phyloP scores from a whole-genome alignment of 306 rosid genomes.

The Citrullus mucosospermus region DNA sequence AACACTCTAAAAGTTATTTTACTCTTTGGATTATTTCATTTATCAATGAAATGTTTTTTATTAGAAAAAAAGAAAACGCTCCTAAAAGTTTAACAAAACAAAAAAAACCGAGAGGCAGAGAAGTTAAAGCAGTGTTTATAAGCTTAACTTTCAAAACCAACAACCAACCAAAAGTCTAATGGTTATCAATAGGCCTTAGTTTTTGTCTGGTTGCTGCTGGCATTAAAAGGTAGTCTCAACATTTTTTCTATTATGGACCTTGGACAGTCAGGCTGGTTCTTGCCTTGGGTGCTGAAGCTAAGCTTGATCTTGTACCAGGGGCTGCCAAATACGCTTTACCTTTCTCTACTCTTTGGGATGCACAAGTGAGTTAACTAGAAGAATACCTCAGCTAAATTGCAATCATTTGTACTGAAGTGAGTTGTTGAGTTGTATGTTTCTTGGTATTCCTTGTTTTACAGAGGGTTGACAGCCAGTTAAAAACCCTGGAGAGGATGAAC shows the following conservation, averaged over 20 bases:
- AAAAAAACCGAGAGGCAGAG: not conserved
- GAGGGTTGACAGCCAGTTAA: constrained; percentile 60
- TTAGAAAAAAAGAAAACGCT: too few species aligned
- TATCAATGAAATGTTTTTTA: too few species aligned
- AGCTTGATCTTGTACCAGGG: constrained; percentile 81
- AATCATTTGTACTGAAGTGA: not conserved
- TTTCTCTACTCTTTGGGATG: constrained; percentile 84
- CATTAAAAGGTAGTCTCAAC: not conserved
- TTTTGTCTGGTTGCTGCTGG: not conserved
- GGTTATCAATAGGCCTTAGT: not conserved
- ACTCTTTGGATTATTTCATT: too few species aligned
- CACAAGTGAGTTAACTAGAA: constrained; percentile 38
- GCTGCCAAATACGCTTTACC: constrained; percentile 73
- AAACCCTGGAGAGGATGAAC: constrained; percentile 62
- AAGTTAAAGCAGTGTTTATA: not conserved
- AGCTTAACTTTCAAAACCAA: not conserved
- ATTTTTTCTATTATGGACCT: constrained; percentile 12
- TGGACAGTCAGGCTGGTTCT: constrained; percentile 99
- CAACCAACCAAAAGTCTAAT: not conserved
- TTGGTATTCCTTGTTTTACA: constrained; percentile 24
- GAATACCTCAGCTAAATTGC: not conserved
- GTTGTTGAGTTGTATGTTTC: not conserved
- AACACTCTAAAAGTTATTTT: not conserved
- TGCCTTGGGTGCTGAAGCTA: constrained; percentile 90
- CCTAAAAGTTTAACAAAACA: not conserved